Base-by-base conservation (phyloP, 1,284 basidiomycete species). In the Phellopilus nigrolimitatus region DNA sequence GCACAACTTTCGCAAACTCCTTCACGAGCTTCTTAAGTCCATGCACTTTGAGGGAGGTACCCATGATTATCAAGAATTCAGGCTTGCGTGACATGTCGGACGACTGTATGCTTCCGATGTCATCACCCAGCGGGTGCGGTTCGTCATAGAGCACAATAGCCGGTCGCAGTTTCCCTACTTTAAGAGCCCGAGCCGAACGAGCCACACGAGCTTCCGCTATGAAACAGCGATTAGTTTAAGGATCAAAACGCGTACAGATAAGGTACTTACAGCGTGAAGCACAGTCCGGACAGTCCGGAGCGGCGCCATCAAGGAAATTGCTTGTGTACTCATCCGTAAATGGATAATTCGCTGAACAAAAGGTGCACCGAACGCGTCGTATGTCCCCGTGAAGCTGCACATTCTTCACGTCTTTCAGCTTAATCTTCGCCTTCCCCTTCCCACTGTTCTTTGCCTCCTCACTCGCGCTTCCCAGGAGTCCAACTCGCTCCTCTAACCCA, bases 41-140 rank as follows among this genome's bases (percentile, higher is more conserved):
- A 60, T 95, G 92, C 6, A 97, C 91, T 65, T 97, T 95, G 59
- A 98, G 79, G 24, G 91, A 94, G 12, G 95, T 98, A 36, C 95
- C 95, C 84, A 97, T 95, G 59, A 98, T 87, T 61, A 98, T 85
- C 37, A 98, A 74, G 70, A 97, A 76, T 63, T 97, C 95, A 1
- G 95, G 95, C 61, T 82, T 84, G 46, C 82, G 81, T 9, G 71
- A 66, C 12, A 93, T 64, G 65, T 95, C 93, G 17, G 75, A 70
- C 1, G 79, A 71, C 57, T 92, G 84, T 10, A 94, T 84, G 41
- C 67, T 66, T 28, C 88, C 91, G 57, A 95, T 94, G 50, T 91
- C 85, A 60, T 93, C 88, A 0, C 91, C 89, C 12, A 90, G 73
- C 2, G 92, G 91, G 67, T 95, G 91, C 0, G 83, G 75, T 66